A percentile compares a stretch with the other conserved stretches of the same genome.
Conservation (phyloP, 2,329 filamentous ascomycete genomes). For the Periconia sp. region DNA sequence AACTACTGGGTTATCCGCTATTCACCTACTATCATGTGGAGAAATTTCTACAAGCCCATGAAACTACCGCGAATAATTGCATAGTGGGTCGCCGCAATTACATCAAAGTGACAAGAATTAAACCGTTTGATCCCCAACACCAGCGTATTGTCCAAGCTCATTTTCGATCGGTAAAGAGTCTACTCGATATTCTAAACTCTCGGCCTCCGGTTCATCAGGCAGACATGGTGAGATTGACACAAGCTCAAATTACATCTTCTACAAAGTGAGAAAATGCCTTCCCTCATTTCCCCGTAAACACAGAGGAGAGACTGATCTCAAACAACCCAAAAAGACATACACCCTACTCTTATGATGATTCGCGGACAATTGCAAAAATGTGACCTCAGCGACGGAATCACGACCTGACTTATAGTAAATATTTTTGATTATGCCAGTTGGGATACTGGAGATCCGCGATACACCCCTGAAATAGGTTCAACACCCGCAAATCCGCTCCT, state of each 20-base stretch:
- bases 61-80: neutral
- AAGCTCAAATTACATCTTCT: conserved; percentile 11
- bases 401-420: neutral
- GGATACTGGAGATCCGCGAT: conserved; percentile 2
- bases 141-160: neutral
- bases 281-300: conserved; percentile 19
- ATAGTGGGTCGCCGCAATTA: neutral
- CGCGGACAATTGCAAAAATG: conserved; percentile 22
- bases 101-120: neutral
- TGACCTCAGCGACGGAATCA: conserved; percentile 7
- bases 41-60: neutral
- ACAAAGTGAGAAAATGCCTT: conserved; percentile 10
- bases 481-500: conserved; percentile 4
- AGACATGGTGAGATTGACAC: conserved; percentile 4
- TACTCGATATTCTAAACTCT: neutral
- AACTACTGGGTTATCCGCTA: too few species aligned
- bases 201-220: neutral
- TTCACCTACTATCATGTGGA: too few species aligned
- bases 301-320: conserved; percentile 15
- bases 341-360: conserved; percentile 18
- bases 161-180: neutral
- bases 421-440: neutral
- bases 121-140: neutral
- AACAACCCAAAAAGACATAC: conserved; percentile 24
- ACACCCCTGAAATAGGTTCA: neutral